Conservation (phyloP, 306 rosid species). For the Prinsepia uniflora region DNA sequence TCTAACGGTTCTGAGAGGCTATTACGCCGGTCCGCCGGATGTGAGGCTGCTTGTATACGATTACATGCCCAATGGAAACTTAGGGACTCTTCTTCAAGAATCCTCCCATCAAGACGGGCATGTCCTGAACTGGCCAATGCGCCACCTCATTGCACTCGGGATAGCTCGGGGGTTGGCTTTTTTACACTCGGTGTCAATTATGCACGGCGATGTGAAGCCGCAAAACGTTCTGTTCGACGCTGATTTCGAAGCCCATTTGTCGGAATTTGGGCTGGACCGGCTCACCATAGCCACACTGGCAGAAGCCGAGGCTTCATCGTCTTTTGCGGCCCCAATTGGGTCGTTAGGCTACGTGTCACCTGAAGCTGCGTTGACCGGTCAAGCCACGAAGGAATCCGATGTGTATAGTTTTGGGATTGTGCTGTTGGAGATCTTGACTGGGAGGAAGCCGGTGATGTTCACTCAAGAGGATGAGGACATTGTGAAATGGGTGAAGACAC, state of each 20-base stretch:
- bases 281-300: slow-evolving; percentile 43
- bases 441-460: slow-evolving; percentile 74
- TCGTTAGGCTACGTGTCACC: slow-evolving; percentile 72
- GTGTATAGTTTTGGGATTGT: slow-evolving; percentile 81
- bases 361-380: slow-evolving; percentile 58
- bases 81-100: slow-evolving; percentile 75
- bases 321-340: slow-evolving; percentile 53
- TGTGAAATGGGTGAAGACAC: slow-evolving; percentile 84
- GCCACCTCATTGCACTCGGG: slow-evolving; percentile 81
- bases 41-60: slow-evolving; percentile 69
- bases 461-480: slow-evolving; percentile 73
- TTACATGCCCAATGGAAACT: slow-evolving; percentile 88
- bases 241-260: slow-evolving; percentile 82
- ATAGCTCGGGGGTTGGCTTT: slow-evolving; percentile 73
- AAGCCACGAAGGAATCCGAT: slow-evolving; percentile 61
- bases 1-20: slow-evolving; percentile 68
- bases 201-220: slow-evolving; percentile 78
- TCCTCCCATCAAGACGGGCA: slow-evolving; percentile 90
- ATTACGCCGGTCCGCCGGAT: slow-evolving; percentile 70
- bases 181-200: slow-evolving; percentile 57
- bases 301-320: slow-evolving; percentile 34
- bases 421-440: slow-evolving; percentile 69
- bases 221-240: slow-evolving; percentile 80
- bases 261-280: slow-evolving; percentile 72
- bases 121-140: slow-evolving; percentile 90